These are phyloP conservation scores for Saksenaea vasiformis DNA, from an alignment of 371 early-diverging fungal genomes.

Conservation along the genomic window DNA sequence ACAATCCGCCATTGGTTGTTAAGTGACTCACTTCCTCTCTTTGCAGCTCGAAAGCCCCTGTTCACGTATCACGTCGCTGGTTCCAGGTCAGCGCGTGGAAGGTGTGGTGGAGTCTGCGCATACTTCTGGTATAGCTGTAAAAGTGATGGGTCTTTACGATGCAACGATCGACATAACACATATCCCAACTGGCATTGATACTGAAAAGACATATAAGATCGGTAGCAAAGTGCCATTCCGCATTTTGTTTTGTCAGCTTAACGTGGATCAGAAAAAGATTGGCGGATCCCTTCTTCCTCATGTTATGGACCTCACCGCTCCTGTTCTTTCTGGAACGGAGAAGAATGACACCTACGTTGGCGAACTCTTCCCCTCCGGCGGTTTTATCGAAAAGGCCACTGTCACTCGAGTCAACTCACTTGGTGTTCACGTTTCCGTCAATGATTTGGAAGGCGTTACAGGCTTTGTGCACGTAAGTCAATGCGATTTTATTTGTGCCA, in stretches of 20 bases:
- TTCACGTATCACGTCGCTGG: conserved; percentile 60
- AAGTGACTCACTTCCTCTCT: background rate
- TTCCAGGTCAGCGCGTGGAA: conserved; percentile 66
- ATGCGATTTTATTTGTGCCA: background rate
- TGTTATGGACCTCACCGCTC: conserved; percentile 43
- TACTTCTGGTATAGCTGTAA: conserved; percentile 60
- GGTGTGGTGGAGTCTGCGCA: conserved; percentile 55
- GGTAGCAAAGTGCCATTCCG: conserved; percentile 63
- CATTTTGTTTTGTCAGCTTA: conserved; percentile 61
- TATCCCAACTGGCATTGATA: conserved; percentile 41
- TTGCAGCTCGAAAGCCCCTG: conserved; percentile 41
- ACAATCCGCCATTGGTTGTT: background rate
- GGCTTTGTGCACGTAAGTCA: conserved; percentile 65
- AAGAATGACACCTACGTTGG: conserved; percentile 28
- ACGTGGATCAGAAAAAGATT: conserved; percentile 47
- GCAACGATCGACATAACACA: conserved; percentile 61
- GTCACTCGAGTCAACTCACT: conserved; percentile 54
- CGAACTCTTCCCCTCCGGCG: conserved; percentile 56
- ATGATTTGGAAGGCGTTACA: conserved; percentile 43
- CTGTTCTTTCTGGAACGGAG: conserved; percentile 5
- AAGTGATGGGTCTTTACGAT: conserved; percentile 73
- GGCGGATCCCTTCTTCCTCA: conserved; percentile 60
- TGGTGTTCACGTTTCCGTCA: conserved; percentile 60
- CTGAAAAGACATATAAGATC: conserved; percentile 52
- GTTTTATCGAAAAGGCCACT: conserved; percentile 56